Evolutionary conservation across 805 yeast species (phyloP), one percentile per base, ranked within the genome.

Genomic region (Metschnikowia similis): DNA sequence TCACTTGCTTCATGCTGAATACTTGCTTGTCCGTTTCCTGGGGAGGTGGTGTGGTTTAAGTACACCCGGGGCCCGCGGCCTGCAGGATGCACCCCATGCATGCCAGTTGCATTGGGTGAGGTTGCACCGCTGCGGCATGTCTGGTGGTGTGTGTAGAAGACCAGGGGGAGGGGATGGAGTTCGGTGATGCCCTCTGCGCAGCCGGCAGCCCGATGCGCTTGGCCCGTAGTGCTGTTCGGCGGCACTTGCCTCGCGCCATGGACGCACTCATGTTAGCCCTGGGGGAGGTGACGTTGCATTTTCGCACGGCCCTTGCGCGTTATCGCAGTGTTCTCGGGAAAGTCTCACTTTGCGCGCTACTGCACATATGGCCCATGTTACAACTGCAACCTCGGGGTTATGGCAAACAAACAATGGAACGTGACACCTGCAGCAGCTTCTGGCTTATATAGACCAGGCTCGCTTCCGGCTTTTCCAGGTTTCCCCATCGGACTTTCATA

Each of bases 281-380:
- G 16, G 16, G 35, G 16, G 34, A 21, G 26, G 58, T 56, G 52
- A 55, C 58, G 58, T 55, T 55, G 44, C 57, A 55, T 16, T 46
- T 26, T 27, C 35, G 38, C 45, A 9, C 9, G 29, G 45, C 6
- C 2, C 39, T 8, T 17, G 8, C 14, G 29, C 21, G 30, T 21
- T 34, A 40, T 40, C 42, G 34, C 26, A 16, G 13, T 37, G 27
- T 30, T 30, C n/a, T 21, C 13, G 16, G 31, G 30, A 36, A 45
- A 13, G 42, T 29, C 41, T 28, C 9, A 26, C 21, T 3, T 8
- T 17, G 26, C 27, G 37, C 35, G 11, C 4, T 17, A 30, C 38
- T 45, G 50, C 52, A 45, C 17, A 11, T 27, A 29, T n/a, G 10
- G 13, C 2, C 34, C 35, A 30, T 8, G 48, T 32, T 52, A 53